Evolutionary conservation across 106 monocot genomes (phyloP), one percentile per base, ranked within the genome.

Genomic region (Acorus gramineus): DNA sequence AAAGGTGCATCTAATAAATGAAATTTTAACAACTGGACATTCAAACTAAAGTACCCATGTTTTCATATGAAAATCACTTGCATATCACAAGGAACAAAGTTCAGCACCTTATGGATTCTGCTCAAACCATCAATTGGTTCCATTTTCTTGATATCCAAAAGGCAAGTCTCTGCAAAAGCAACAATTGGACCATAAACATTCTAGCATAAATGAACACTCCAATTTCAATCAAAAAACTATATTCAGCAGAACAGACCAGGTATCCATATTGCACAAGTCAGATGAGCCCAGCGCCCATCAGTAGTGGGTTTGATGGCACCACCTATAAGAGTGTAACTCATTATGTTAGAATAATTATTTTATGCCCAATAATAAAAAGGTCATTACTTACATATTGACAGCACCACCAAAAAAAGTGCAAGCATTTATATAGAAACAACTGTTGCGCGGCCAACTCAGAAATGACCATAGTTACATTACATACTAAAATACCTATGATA

Each of bases 301-400:
- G 98, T 88, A 28, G 98, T 98, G 68, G 87, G 91, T 82, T 98
- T 98, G 43, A 98, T 87, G 50, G 87, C 92, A 71, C 98, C 98
- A 77, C 98, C 98, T 98, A 58, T 62, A 12, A 63, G 10, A 65
- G 14, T 53, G 8, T 3, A 55, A 44, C 11, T 59, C 47, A 48
- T 47, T 47, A 28, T 28, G 1, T 28, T 28, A 28, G 28, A 28
- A 28, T 28, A 28, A 28, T 28, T 28, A 28, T 28, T 28, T 28
- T 28, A 28, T 28, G 28, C 28, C 28, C 28, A 28, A 28, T 28
- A 28, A 28, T 28, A 1, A 28, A 28, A 28, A 28, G 28, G 28
- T 0, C 28, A 28, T 28, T 28, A 28, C 28, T 28, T 28, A 28
- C 28, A 28, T 28, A 28, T 28, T 28, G 28, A 28, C 28, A 28